Conservation (phyloP, 1,284 basidiomycete species). For the Kwoniella shivajii region DNA sequence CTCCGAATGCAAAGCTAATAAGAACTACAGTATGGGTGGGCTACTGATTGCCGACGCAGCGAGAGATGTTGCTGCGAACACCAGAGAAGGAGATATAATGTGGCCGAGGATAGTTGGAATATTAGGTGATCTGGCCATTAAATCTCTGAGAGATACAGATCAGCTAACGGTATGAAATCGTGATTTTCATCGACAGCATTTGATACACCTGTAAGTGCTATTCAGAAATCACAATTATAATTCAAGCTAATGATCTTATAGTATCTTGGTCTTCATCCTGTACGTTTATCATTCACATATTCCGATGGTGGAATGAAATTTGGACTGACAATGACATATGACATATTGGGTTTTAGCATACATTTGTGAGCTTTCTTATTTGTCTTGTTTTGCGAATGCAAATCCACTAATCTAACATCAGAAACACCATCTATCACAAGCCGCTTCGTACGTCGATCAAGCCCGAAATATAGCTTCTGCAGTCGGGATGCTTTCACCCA, state of each 20-base stretch:
- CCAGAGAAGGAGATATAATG: conserved; percentile 38
- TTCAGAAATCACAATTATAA: no score
- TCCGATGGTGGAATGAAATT: neutral
- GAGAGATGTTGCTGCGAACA: conserved; percentile 64
- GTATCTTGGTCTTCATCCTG: conserved; percentile 84
- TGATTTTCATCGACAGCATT: conserved; percentile 62
- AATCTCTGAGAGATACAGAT: neutral
- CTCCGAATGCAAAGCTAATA: neutral
- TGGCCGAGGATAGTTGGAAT: conserved; percentile 52
- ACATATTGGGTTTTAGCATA: conserved; percentile 29
- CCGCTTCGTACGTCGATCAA: conserved; percentile 68
- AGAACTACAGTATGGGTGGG: conserved; percentile 78
- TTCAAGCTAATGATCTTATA: conserved; percentile 45
- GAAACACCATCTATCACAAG: conserved; percentile 79
- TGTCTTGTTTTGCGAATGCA: neutral
- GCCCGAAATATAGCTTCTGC: conserved; percentile 61
- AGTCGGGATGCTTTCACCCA: conserved; percentile 62
- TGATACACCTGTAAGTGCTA: conserved; percentile 77
- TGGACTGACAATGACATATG: neutral
- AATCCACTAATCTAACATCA: conserved; percentile 13
- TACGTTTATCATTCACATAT: conserved; percentile 24
- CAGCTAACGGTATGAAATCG: conserved; percentile 2
- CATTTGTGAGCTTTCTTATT: conserved; percentile 33
- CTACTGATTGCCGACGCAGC: conserved; percentile 82
- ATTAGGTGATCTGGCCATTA: conserved; percentile 30